These are phyloP conservation scores for Trichopus zeylanicus DNA, from an alignment of 116 monocot genomes.

Conservation along the genomic window DNA sequence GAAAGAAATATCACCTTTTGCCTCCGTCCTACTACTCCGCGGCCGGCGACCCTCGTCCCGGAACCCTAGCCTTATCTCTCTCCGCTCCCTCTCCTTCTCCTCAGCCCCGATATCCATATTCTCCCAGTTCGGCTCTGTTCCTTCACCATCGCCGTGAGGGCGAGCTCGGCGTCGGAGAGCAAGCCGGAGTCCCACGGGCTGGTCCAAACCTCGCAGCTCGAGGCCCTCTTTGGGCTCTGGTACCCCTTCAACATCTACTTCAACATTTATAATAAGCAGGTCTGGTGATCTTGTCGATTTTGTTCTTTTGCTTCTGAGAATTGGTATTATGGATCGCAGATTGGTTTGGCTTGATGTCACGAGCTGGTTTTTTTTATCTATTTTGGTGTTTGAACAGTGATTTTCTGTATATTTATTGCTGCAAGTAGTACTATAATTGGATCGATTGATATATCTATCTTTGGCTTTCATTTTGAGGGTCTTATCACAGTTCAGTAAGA, in stretches of 20 bases:
- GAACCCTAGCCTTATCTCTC: too few species aligned
- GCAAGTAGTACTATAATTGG: neutral
- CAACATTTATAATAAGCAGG: slow-evolving; percentile 69
- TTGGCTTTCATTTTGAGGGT: too few species aligned
- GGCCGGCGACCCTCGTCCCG: too few species aligned
- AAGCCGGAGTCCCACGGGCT: slow-evolving; percentile 2
- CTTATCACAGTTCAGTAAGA: too few species aligned
- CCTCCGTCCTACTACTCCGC: too few species aligned
- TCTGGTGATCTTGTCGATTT: neutral
- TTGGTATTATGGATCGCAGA: neutral
- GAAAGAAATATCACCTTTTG: too few species aligned
- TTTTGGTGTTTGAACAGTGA: neutral
- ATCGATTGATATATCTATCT: neutral
- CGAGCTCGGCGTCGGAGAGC: slow-evolving; percentile 3
- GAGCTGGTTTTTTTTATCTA: neutral
- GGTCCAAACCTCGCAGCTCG: slow-evolving; percentile 25
- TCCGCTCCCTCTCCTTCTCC: too few species aligned
- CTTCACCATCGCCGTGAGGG: neutral
- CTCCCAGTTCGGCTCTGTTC: too few species aligned
- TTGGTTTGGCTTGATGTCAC: neutral
- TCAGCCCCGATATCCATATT: too few species aligned
- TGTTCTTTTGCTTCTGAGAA: neutral
- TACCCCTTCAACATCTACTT: slow-evolving; percentile 61
- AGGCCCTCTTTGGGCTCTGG: slow-evolving; percentile 33
- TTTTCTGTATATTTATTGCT: neutral